Evolutionary conservation across 1,139 yeast genomes (phyloP).

Genomic region (Eremothecium coryli): DNA sequence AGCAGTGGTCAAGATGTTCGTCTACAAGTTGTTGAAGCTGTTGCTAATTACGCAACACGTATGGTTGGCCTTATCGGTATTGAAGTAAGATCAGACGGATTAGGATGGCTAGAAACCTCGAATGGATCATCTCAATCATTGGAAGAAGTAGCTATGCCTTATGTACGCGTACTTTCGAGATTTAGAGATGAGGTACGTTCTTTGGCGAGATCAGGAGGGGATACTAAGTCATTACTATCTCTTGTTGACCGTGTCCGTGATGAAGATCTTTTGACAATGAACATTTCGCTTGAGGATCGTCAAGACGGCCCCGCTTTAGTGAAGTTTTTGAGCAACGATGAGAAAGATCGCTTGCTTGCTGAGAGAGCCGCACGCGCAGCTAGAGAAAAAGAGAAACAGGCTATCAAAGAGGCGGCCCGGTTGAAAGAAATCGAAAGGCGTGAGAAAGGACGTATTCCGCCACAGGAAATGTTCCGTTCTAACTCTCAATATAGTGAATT

Average conservation of each 20-base stretch:
- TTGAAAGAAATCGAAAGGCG: conserved; percentile 56
- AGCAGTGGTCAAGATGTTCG: conserved; percentile 42
- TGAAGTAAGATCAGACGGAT: conserved; percentile 51
- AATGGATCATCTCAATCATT: conserved; percentile 43
- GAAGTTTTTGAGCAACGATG: conserved; percentile 65
- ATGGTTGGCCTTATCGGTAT: conserved; percentile 71
- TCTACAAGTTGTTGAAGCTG: conserved; percentile 56
- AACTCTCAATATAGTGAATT: conserved; percentile 50
- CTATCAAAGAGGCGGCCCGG: conserved; percentile 41
- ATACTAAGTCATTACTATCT: conserved; percentile 44
- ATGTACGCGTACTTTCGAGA: conserved; percentile 60
- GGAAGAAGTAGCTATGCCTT: conserved; percentile 74
- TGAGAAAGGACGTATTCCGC: conserved; percentile 62
- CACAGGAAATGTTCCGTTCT: conserved; percentile 63
- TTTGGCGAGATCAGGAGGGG: conserved; percentile 58
- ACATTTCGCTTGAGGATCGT: conserved; percentile 84
- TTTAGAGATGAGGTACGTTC: conserved; percentile 77
- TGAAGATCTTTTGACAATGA: conserved; percentile 57
- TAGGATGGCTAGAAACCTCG: conserved; percentile 64
- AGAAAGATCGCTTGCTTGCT: conserved; percentile 49
- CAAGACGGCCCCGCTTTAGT: conserved; percentile 62
- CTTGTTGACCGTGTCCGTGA: conserved; percentile 54
- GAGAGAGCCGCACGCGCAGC: conserved; percentile 30
- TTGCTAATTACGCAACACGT: conserved; percentile 61
- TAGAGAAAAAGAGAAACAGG: conserved; percentile 41